Evolutionary conservation across 2,329 filamentous ascomycete genomes (phyloP).

Genomic region (Arthrobotrys sphaeroides): DNA sequence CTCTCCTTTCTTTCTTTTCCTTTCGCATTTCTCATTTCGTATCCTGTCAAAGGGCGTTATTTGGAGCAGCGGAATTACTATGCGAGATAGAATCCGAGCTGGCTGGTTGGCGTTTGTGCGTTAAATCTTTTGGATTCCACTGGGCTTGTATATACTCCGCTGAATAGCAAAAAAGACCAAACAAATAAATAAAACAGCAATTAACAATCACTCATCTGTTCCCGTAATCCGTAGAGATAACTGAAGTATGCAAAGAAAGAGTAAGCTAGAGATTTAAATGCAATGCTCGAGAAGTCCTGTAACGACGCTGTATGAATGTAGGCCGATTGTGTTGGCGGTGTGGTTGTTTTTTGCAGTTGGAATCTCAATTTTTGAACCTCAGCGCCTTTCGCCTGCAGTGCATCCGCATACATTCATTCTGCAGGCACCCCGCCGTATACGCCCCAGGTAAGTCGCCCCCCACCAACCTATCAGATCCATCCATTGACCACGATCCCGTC

Average conservation of each 20-base stretch:
- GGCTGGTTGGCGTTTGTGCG: constrained; percentile 11
- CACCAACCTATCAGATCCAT: constrained; percentile 9
- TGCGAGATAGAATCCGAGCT: constrained; percentile 15
- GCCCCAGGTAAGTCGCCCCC: constrained; percentile 16
- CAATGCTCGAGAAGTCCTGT: too few relatives aligned
- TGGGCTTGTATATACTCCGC: constrained; percentile 8
- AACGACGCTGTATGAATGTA: neutral
- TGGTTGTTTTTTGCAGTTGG: constrained; percentile 20
- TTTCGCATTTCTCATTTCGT: too few relatives aligned
- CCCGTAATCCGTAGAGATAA: neutral
- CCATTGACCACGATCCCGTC: constrained; percentile 8
- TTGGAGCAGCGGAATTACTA: neutral
- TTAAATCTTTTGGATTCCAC: constrained; percentile 1
- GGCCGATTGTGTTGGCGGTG: constrained; percentile 26
- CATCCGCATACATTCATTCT: constrained; percentile 19
- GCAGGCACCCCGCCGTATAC: constrained; percentile 25
- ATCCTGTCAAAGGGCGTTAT: constrained; percentile 6
- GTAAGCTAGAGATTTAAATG: too few relatives aligned
- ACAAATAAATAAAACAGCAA: constrained; percentile 29
- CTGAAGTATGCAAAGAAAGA: too few relatives aligned
- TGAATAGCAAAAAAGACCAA: constrained; percentile 21
- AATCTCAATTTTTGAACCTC: constrained; percentile 12
- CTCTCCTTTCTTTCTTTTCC: too few relatives aligned
- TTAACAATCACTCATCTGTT: neutral
- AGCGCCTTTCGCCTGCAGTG: constrained; percentile 28